phyloP scores from a whole-genome alignment of 768 basidiomycete species.

The Pulveroboletus sp. region DNA sequence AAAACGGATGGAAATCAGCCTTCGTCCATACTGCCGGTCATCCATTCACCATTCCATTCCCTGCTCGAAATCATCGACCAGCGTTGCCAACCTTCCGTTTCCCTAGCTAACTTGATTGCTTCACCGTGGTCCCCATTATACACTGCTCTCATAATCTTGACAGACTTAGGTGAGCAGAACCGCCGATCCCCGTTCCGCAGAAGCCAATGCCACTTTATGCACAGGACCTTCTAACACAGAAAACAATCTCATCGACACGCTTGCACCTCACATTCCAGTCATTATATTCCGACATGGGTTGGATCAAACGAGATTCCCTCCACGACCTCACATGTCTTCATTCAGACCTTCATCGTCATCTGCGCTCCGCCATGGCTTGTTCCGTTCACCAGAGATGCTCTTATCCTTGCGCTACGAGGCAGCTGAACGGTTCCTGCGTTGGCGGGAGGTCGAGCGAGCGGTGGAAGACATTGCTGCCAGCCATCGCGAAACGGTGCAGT shows the following conservation, averaged over 20 bases:
- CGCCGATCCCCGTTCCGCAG: constrained; percentile 2
- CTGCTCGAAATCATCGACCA: constrained; percentile 53
- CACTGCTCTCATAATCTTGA: constrained; percentile 55
- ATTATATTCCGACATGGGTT: constrained; percentile 47
- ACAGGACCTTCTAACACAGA: constrained; percentile 35
- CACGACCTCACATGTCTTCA: constrained; percentile 42
- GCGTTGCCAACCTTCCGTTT: constrained; percentile 46
- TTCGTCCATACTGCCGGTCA: constrained; percentile 37
- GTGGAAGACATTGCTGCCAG: constrained; percentile 40
- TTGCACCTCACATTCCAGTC: constrained; percentile 54
- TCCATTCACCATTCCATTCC: constrained; percentile 55
- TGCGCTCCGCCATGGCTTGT: constrained; percentile 55
- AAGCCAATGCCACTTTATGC: neutral
- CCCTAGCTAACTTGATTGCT: constrained; percentile 51
- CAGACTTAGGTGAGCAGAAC: constrained; percentile 42
- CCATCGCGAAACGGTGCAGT: constrained; percentile 24
- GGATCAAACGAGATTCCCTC: constrained; percentile 29
- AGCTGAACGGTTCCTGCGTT: constrained; percentile 63
- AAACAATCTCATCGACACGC: constrained; percentile 43
- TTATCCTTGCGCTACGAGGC: constrained; percentile 57
- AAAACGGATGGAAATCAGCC: constrained; percentile 18
- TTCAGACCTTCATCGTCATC: constrained; percentile 51
- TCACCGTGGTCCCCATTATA: constrained; percentile 56
- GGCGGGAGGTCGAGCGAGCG: constrained; percentile 65
- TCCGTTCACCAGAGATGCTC: constrained; percentile 61